phyloP scores from a whole-genome alignment of 176 grass and related monocot genomes.

The Melocanna baccifera region DNA sequence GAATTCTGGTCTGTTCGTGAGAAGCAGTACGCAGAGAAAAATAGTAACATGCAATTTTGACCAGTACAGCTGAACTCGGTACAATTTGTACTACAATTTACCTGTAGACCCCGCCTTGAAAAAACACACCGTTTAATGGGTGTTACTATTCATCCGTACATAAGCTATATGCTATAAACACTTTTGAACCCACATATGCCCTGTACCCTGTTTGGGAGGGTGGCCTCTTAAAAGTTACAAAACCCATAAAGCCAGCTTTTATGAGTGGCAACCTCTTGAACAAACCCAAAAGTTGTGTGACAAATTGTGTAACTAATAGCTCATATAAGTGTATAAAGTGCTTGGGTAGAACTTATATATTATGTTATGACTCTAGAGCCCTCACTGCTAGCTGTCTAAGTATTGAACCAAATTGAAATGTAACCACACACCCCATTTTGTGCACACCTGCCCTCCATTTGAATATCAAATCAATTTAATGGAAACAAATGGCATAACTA shows the following conservation, averaged over 20 bases:
- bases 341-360: not conserved
- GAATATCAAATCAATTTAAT: not conserved
- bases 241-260: not conserved
- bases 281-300: not conserved
- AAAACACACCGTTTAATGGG: too few species aligned
- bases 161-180: too few species aligned
- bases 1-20: too few species aligned
- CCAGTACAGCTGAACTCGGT: too few species aligned
- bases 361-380: not conserved
- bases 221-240: conserved; percentile 6
- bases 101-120: too few species aligned
- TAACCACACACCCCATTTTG: not conserved
- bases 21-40: too few species aligned
- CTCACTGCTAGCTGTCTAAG: not conserved
- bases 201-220: not conserved
- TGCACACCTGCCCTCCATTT: not conserved
- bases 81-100: too few species aligned
- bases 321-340: not conserved
- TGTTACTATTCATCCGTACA: too few species aligned
- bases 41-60: too few species aligned
- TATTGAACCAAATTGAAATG: not conserved
- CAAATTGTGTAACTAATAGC: not conserved
- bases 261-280: not conserved
- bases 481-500: conserved; percentile 34
- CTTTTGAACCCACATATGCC: too few species aligned